These are phyloP conservation scores for Sclerotinia spermophila DNA, from an alignment of 2,329 filamentous ascomycete genomes.

Conservation along the genomic window DNA sequence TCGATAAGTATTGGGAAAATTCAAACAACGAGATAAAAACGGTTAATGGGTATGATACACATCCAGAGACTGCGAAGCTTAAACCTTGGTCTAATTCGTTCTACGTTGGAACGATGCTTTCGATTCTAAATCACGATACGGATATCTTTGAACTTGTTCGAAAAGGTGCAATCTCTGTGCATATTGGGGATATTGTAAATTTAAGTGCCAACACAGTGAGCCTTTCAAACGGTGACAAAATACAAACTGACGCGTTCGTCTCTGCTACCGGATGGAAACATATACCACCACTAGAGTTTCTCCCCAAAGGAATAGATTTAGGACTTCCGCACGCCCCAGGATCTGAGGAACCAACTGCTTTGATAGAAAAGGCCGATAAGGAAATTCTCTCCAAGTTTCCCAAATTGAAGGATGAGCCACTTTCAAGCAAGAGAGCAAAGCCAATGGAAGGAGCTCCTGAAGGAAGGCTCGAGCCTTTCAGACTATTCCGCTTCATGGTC, in stretches of 20 bases:
- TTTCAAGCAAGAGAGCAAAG: conserved; percentile 45
- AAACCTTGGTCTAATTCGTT: conserved; percentile 50
- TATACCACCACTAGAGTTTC: conserved; percentile 49
- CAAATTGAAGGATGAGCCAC: conserved; percentile 49
- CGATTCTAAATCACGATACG: conserved; percentile 58
- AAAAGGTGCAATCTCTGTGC: conserved; percentile 49
- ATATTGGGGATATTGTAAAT: conserved; percentile 49
- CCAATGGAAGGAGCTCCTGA: conserved; percentile 38
- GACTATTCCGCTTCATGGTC: conserved; percentile 47
- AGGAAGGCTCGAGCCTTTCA: conserved; percentile 36
- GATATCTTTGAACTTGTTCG: conserved; percentile 56
- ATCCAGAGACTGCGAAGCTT: conserved; percentile 51
- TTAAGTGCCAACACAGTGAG: conserved; percentile 47
- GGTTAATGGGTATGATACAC: conserved; percentile 50
- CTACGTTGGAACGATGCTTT: conserved; percentile 53
- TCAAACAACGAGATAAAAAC: conserved; percentile 53
- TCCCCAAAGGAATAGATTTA: conserved; percentile 46
- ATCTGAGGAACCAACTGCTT: conserved; percentile 32
- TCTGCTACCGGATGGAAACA: conserved; percentile 59
- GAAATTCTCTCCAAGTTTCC: conserved; percentile 54
- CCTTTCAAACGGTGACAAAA: conserved; percentile 46
- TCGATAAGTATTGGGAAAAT: conserved; percentile 55
- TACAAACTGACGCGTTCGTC: conserved; percentile 51
- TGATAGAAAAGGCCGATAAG: conserved; percentile 46
- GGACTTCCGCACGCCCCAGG: conserved; percentile 47